These are phyloP conservation scores for Aspergillus sp. DNA, from an alignment of 2,329 filamentous ascomycete species.

Conservation along the genomic window DNA sequence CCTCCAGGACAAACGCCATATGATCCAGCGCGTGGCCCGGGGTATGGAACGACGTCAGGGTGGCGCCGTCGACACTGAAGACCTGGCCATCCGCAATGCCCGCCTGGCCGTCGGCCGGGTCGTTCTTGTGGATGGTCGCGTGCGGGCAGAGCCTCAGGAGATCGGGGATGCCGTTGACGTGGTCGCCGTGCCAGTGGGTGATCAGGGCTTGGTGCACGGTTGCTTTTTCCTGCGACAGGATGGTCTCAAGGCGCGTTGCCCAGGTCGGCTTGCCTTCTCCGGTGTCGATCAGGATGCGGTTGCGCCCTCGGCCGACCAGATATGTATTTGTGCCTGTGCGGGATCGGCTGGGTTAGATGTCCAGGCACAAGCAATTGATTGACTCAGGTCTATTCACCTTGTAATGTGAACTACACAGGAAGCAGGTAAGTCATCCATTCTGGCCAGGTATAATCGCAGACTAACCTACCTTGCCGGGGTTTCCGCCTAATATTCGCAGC, in stretches of 20 bases:
- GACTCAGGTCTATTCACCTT: too few relatives aligned
- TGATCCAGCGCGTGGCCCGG: constrained; percentile 78
- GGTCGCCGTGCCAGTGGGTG: constrained; percentile 90
- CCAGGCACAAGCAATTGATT: too few relatives aligned
- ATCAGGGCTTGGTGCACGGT: constrained; percentile 62
- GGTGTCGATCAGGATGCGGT: constrained; percentile 78
- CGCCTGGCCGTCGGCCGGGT: constrained; percentile 43
- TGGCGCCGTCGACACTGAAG: constrained; percentile 46
- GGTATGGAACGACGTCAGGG: constrained; percentile 56
- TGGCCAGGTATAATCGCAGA: too few relatives aligned
- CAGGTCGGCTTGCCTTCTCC: constrained; percentile 72
- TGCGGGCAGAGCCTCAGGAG: constrained; percentile 55
- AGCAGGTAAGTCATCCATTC: too few relatives aligned
- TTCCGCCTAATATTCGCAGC: constrained; percentile 78
- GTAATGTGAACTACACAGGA: constrained; percentile 46
- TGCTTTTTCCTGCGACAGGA: constrained; percentile 59
- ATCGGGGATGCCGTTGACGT: constrained; percentile 65
- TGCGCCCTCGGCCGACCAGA: constrained; percentile 64
- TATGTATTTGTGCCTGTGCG: constrained; percentile 79
- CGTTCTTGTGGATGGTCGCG: constrained; percentile 57
- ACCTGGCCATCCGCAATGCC: constrained; percentile 49
- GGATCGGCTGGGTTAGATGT: background rate
- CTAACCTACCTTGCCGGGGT: constrained; percentile 65
- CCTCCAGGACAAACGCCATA: constrained; percentile 64
- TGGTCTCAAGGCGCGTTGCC: constrained; percentile 55